Percentiles rank a stretch among this genome's conserved stretches.
These are phyloP conservation scores for Pyronema omphalodes DNA, from an alignment of 495 filamentous ascomycete species.

Conservation along the genomic window DNA sequence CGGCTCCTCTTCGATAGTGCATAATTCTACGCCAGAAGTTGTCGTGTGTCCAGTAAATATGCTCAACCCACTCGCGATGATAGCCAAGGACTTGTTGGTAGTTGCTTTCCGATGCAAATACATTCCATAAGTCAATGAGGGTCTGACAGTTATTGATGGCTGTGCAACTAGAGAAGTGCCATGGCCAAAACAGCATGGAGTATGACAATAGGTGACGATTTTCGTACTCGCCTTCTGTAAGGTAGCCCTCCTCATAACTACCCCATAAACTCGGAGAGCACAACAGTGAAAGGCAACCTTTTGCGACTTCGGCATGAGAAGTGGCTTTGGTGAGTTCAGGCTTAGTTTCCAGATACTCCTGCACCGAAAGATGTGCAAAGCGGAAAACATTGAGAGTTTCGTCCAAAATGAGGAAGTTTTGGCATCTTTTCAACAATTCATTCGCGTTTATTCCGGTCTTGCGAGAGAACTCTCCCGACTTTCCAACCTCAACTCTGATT, in stretches of 20 bases:
- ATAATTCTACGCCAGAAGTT: background rate
- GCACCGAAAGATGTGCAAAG: no score
- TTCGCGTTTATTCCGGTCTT: background rate
- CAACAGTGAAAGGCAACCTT: background rate
- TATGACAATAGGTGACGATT: conserved; percentile 1
- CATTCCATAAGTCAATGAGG: background rate
- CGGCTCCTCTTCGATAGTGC: background rate
- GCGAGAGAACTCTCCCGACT: background rate
- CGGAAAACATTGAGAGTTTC: no score
- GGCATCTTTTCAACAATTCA: background rate
- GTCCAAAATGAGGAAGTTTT: background rate
- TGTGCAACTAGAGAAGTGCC: conserved; percentile 2
- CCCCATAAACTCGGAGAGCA: background rate
- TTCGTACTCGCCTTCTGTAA: background rate
- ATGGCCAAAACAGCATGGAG: conserved; percentile 1
- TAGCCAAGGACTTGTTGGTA: background rate
- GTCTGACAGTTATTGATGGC: background rate
- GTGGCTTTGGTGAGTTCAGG: no score
- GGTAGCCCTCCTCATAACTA: background rate
- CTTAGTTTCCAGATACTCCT: no score
- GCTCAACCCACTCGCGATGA: background rate
- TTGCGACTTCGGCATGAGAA: no score
- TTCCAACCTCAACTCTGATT: background rate
- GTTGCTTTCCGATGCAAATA: background rate
- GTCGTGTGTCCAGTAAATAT: background rate